A percentile compares a stretch with the other conserved stretches of the same genome.
Conservation (phyloP, 768 basidiomycete genomes). For the Leccinum imitatum region DNA sequence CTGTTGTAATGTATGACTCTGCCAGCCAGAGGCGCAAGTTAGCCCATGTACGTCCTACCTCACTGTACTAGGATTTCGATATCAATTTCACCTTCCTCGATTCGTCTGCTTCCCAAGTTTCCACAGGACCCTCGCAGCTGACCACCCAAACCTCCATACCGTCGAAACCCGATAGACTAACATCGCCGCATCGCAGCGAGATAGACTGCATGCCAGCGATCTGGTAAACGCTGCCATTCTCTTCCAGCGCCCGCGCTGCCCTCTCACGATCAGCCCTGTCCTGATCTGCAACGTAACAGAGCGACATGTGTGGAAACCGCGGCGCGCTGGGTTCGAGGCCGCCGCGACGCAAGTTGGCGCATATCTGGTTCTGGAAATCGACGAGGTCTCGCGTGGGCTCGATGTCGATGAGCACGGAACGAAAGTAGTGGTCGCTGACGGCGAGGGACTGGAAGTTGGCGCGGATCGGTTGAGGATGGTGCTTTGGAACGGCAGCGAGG, state of each 20-base stretch:
- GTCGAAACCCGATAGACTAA: conserved; percentile 43
- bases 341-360: conserved; percentile 34
- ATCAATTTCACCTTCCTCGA: conserved; percentile 34
- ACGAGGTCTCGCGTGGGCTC: conserved; percentile 44
- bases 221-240: conserved; percentile 34
- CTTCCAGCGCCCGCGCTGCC: conserved; percentile 44
- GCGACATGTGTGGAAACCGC: conserved; percentile 67
- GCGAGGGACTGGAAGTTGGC: conserved; percentile 54
- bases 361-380: conserved; percentile 49
- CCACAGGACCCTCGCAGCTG: conserved; percentile 59
- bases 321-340: conserved; percentile 49
- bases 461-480: conserved; percentile 33
- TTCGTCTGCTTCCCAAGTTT: conserved; percentile 50
- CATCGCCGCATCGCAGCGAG: conserved; percentile 23
- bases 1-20: not conserved
- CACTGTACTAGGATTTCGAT: not conserved
- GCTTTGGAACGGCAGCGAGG: conserved; percentile 39
- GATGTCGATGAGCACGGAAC: conserved; percentile 64
- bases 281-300: conserved; percentile 71
- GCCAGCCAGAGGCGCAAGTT: not conserved
- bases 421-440: conserved; percentile 63
- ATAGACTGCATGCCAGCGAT: conserved; percentile 28
- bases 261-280: conserved; percentile 55
- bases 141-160: conserved; percentile 58
- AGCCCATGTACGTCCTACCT: not conserved